Base-by-base conservation (phyloP, 176 grass and related monocot genomes). In the Triticum urartu region DNA sequence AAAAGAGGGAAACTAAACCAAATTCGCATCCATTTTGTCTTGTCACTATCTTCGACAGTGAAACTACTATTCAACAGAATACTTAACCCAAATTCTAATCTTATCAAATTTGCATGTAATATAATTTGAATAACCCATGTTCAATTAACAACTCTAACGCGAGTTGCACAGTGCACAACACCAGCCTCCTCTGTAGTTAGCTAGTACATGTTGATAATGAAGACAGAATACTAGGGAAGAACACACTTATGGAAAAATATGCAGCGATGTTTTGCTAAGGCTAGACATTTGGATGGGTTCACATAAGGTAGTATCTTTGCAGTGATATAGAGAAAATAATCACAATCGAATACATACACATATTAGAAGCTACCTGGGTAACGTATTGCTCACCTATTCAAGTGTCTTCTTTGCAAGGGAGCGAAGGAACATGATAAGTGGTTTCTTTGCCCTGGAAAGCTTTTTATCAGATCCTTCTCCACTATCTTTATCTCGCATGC, bases 361-460 rank as follows among this genome's bases (percentile, higher is more conserved):
- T n/a, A 52, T 28, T 69, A 69, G 25, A 67, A 56, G 54, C 9
- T 56, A 48, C 14, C 9, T 25, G 17, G 67, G 63, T 56, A 15
- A 87, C 21, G 54, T 64, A 34, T 88, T 43, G 22, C 72, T 90
- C 61, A 76, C 89, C 82, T 72, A 90, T 87, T 93, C 84, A 84
- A 26, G 52, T 61, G 48, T 66, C 56, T 84, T 83, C 85, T 89
- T 95, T 82, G 95, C 93, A 67, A 98, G 86, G 32, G 78, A 92
- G 62, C 72, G 78, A 85, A 98, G 89, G 50, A 98, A 98, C 34
- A 20, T 80, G 85, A 92, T 26, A 74, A 98, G 93, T 5, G 78
- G 86, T 84, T 90, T 93, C 88, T 92, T 98, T 79, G 73, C 95
- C 79, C 11, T 81, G 24, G 40, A 84, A 87, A 95, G 74, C 64